phyloP scores from a whole-genome alignment of 345 rosid species.

The Euphorbia lathyris region DNA sequence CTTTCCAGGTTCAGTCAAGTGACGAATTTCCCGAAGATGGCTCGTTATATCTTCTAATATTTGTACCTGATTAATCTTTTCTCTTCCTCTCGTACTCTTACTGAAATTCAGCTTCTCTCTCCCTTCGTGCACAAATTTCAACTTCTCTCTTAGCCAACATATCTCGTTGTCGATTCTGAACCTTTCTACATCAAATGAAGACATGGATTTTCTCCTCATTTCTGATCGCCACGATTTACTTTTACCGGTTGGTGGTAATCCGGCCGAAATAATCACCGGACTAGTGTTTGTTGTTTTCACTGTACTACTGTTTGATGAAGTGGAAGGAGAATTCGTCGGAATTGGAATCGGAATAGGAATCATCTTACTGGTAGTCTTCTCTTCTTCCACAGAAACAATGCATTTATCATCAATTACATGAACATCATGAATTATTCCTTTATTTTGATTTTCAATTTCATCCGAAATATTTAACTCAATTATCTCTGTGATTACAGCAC shows the following conservation, averaged over 20 bases:
- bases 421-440: conserved; percentile 41
- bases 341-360: too few species aligned
- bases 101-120: conserved; percentile 49
- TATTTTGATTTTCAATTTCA: conserved; percentile 16
- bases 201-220: conserved; percentile 63
- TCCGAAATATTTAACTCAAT: conserved; percentile 13
- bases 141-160: conserved; percentile 55
- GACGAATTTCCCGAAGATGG: conserved; percentile 47
- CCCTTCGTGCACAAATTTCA: conserved; percentile 44
- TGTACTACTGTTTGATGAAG: conserved; percentile 14
- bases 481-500: too few species aligned
- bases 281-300: conserved; percentile 9
- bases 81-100: conserved; percentile 34
- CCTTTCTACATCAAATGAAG: conserved; percentile 64
- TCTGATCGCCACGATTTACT: conserved; percentile 25
- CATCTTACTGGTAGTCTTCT: conserved; percentile 19
- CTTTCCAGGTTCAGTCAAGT: conserved; percentile 36
- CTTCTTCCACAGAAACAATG: conserved; percentile 9
- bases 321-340: too few species aligned
- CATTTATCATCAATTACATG: conserved; percentile 59
- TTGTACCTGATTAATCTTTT: conserved; percentile 33
- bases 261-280: conserved; percentile 22
- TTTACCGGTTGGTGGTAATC: conserved; percentile 27
- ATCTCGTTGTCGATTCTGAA: conserved; percentile 60
- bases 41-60: conserved; percentile 44